Evolutionary conservation across 805 yeast species (phyloP), one percentile per base, ranked within the genome.

Genomic region (Candida yuanshanica): DNA sequence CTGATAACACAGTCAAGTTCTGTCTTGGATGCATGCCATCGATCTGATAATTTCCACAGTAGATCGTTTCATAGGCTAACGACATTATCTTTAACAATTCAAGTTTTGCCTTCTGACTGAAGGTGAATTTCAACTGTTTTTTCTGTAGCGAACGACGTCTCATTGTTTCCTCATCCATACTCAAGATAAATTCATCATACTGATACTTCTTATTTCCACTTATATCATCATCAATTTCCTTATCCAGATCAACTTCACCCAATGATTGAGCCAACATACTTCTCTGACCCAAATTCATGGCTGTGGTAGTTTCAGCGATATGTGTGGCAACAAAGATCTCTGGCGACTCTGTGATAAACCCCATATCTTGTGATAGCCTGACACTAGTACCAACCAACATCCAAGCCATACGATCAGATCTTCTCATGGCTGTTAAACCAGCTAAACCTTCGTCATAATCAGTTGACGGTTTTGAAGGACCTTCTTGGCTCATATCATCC

Each of bases 321-420:
- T 89, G 95, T 0, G 95, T 78, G 0, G 95, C 95, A 41, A 89
- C 65, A 54, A 83, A 85, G 6, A 89, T 77, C 50, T 82, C 74
- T 9, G 89, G 71, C 44, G 84, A 78, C 16, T 77, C 74, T 34
- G 84, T 86, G 66, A 87, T 76, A 51, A 88, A 75, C 4, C 87
- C 87, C 77, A 83, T 79, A 58, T 84, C 93, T 57, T 87, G 95
- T 4, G 95, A 93, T 33, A 90, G 64, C 42, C 97, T 69, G 2
- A 87, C 83, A 0, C 95, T 90, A 2, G 86, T 79, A 2, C 97
- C 96, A 36, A 87, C 80, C 45, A 88, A 73, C 93, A 89, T 84
- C 91, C 95, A 90, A 0, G 95, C 83, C 89, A 88, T 84, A 31
- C 95, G 71, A 58, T 87, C 90, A 47, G 90, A 81, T 53, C 96